A percentile compares a stretch with the other conserved stretches of the same genome.
Conservation (phyloP, 2,329 filamentous ascomycete genomes). For the Penicillium sp. region DNA sequence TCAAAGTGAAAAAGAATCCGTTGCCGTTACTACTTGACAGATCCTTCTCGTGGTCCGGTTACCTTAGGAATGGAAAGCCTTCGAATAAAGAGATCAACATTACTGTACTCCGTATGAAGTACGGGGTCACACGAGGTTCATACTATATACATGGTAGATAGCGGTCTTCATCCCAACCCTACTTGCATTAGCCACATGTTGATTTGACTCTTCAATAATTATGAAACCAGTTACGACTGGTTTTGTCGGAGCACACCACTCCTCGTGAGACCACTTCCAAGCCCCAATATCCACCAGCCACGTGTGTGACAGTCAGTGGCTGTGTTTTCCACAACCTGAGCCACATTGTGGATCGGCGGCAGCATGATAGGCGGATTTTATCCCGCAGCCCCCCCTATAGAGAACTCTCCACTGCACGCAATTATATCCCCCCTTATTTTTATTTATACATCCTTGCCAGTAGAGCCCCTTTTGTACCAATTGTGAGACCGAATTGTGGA, state of each 20-base stretch:
- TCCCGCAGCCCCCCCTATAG: neutral
- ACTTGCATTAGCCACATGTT: neutral
- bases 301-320: conserved; percentile 24
- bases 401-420: conserved; percentile 1
- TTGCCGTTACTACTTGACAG: neutral
- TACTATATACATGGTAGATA: neutral
- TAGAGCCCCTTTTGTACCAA: neutral
- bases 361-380: neutral
- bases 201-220: neutral
- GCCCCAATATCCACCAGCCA: conserved; percentile 13
- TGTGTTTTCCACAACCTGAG: conserved; percentile 14
- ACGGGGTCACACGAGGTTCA: too few relatives aligned
- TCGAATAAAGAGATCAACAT: neutral
- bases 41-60: neutral
- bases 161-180: neutral
- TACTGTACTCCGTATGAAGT: neutral
- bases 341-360: conserved; percentile 20
- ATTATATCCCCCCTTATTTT: neutral
- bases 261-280: neutral
- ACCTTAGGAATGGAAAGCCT: neutral
- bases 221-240: neutral
- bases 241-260: neutral
- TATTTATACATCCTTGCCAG: neutral
- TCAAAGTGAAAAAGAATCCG: too few relatives aligned
- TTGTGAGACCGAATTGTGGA: neutral